Conservation (phyloP, 352 stramenopile genomes). For the Phytophthora parvispora region DNA sequence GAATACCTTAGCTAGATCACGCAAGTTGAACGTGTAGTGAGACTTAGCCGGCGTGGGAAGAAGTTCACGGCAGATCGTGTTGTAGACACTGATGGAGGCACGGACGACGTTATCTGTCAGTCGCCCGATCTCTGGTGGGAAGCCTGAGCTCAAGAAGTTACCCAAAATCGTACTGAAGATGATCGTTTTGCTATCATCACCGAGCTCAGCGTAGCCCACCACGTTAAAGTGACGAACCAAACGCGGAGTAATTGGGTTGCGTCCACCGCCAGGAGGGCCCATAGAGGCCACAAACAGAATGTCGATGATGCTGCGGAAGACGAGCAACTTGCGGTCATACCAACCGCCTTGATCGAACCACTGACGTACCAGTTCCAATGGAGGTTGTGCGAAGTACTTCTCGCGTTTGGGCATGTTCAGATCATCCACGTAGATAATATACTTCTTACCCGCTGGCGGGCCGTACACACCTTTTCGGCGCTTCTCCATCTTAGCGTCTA, state of each 20-base stretch:
- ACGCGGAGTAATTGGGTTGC: conserved; percentile 93
- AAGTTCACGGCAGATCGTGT: conserved; percentile 90
- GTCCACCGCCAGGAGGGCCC: conserved; percentile 93
- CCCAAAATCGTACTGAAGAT: conserved; percentile 96
- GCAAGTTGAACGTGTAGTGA: conserved; percentile 97
- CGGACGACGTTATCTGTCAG: conserved; percentile 80
- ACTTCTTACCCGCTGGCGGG: conserved; percentile 92
- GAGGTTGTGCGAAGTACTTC: conserved; percentile 95
- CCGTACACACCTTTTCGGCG: conserved; percentile 94
- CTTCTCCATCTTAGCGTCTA: conserved; percentile 96
- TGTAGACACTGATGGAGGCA: conserved; percentile 93
- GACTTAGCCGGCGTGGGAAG: conserved; percentile 95
- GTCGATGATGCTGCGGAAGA: conserved; percentile 92
- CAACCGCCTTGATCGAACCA: conserved; percentile 96
- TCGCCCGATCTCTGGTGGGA: conserved; percentile 54
- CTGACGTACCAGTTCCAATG: conserved; percentile 95
- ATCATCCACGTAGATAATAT: conserved; percentile 97
- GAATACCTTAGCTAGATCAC: conserved; percentile 96
- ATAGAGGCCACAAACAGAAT: conserved; percentile 93
- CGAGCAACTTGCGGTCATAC: conserved; percentile 95
- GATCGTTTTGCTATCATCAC: conserved; percentile 89
- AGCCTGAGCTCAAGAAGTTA: conserved; percentile 78
- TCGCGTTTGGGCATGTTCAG: conserved; percentile 97
- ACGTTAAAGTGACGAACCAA: conserved; percentile 96
- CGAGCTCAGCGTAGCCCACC: conserved; percentile 92